Base-by-base conservation (phyloP, 176 grass and related monocot genomes). In the Hsuehochloa calcarea region DNA sequence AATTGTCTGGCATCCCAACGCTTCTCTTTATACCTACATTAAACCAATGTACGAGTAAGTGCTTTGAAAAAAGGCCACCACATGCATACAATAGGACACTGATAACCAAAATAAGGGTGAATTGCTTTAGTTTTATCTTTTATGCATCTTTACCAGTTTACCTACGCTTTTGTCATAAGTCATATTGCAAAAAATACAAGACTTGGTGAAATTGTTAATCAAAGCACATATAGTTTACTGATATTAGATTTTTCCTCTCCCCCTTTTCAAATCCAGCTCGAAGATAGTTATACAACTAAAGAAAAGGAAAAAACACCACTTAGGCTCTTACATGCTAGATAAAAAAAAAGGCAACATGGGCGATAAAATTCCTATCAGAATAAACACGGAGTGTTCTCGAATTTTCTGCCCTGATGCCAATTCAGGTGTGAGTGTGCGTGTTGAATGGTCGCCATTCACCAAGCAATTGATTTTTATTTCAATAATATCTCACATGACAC, bases 1-100 rank as follows among this genome's bases (percentile, higher is more conserved):
- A 99, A 85, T 75, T 92, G 93, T 44, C 84, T 94, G 34, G 84
- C 93, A 89, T 99, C 93, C 96, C 96, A 99, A 41, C 77, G 92
- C 27, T 85, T 91, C 73, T 96, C 96, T 70, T 96, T 94, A 70
- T 94, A 99, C 96, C 93, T 96, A 80, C 51, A 84, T 58, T 15
- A 62, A 89, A 76, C 34, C 39, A 82, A 59, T 68, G 9, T 40
- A 20, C 43, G 34, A 76, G 35, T 14, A 47, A 72, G 41, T 65
- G 8, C 20, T 58, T 49, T 45, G 4, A 2, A 51, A 40, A 7
- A 46, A 55, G 15, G 4, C 13, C 16, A 52, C 1, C 6, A 65
- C 3, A 25, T 13, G 14, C 17, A 45, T 22, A 61, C 20, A 29
- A 16, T 58, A 74, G 19, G 38, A 37, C 12, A 65, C n/a, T 59